A percentile compares a stretch with the other conserved stretches of the same genome.
These are phyloP conservation scores for Blastomyces gilchristii DNA, from an alignment of 2,329 filamentous ascomycete genomes.

Conservation along the genomic window DNA sequence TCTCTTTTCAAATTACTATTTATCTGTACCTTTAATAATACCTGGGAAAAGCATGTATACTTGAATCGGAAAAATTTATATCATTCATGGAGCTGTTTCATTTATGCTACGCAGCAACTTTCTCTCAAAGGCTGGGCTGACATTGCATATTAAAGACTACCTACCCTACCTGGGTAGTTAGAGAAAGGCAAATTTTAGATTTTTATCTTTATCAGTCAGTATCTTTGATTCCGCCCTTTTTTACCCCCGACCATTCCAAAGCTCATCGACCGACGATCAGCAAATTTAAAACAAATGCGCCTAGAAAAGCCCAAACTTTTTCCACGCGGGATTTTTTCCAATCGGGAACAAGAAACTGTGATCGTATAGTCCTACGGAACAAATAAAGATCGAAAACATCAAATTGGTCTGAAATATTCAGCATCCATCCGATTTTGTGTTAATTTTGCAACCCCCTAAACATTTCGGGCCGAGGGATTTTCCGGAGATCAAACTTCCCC, in stretches of 20 bases:
- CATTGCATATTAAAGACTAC: background rate
- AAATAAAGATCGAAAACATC: too few relatives aligned
- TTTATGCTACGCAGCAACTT: background rate
- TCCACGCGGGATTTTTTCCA: background rate
- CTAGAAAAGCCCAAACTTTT: background rate
- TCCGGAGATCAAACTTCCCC: too few relatives aligned
- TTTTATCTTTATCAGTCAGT: background rate
- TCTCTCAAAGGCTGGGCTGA: background rate
- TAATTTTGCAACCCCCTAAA: background rate
- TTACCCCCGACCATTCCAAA: too few relatives aligned
- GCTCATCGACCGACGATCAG: too few relatives aligned
- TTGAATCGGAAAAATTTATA: background rate
- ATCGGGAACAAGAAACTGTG: too few relatives aligned
- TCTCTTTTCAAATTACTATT: background rate
- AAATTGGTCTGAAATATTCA: too few relatives aligned
- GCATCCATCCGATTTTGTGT: too few relatives aligned
- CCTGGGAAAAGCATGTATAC: background rate
- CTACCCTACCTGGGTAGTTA: background rate
- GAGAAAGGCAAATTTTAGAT: background rate
- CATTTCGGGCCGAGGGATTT: background rate
- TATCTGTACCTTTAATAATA: conserved; percentile 1
- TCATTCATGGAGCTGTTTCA: background rate
- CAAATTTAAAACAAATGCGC: too few relatives aligned
- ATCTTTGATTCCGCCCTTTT: too few relatives aligned
- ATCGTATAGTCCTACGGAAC: too few relatives aligned